Evolutionary conservation across 1,284 basidiomycete genomes (phyloP), one percentile per base, ranked within the genome.

Genomic region (Phylloporus sp.): DNA sequence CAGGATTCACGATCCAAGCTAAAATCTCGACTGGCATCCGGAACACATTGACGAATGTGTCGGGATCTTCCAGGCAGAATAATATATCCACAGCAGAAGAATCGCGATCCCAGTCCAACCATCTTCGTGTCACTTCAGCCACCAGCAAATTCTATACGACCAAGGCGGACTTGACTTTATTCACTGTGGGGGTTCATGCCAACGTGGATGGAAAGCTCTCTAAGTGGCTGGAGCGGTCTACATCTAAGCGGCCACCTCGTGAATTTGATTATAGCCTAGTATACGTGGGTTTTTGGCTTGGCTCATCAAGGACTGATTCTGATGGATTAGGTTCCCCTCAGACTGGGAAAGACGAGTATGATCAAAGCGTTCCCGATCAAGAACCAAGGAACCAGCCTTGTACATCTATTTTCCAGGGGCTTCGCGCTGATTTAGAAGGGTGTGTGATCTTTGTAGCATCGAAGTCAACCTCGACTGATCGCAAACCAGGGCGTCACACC

Each of bases 191-290:
- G 57, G 86, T 96, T 39, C 85, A 86, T 65, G 92, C 97, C 17
- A 84, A 83, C 7, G 81, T 96, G 8, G 88, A 91, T 65, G 82
- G 88, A 68, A 89, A 91, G 66, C 87, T 96, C 71, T 85, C 86
- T 0, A 76, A 84, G 14, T 97, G 98, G 78, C 84, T 99, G 5
- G 23, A n/a, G 73, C 86, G 96, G 62, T 94, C 94, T 14, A 98
- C 95, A 0, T 96, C 97, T 85, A 99, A 99, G 84, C 89, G 92
- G 41, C 92, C 94, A 0, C 96, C 96, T 0, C 84, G 82, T 7
- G 85, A 83, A 60, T 88, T 96, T 75, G 89, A 88, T 58, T 91
- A 94, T 66, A 90, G 94, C 70, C 82, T 99, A 27, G 94, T 99
- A 56, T 98, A 94, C 82, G 92, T 93, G 66, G 68, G 89, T 47